These are phyloP conservation scores for Fusarium drepaniforme DNA, from an alignment of 2,329 filamentous ascomycete genomes.

Conservation along the genomic window DNA sequence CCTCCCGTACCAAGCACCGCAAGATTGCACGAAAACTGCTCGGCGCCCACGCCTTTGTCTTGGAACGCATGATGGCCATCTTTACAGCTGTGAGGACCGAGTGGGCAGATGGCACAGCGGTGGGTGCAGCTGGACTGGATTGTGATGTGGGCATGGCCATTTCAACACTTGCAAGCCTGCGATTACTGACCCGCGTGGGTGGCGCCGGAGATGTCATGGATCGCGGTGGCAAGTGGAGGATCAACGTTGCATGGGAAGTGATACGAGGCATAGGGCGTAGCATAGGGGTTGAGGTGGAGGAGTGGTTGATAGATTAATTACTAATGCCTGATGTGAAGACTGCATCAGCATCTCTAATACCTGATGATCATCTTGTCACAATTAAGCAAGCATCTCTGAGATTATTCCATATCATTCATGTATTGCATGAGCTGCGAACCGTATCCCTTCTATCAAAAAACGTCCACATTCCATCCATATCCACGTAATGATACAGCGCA, in stretches of 20 bases:
- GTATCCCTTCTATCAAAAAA: slow-evolving; percentile 33
- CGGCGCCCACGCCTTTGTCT: slow-evolving; percentile 80
- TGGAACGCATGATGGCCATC: slow-evolving; percentile 84
- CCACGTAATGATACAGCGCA: slow-evolving; percentile 40
- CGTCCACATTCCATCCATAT: slow-evolving; percentile 36
- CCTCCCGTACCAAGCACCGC: slow-evolving; percentile 65
- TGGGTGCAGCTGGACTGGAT: slow-evolving; percentile 55
- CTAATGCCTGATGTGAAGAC: slow-evolving; percentile 13
- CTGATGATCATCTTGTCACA: neutral
- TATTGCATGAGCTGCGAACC: slow-evolving; percentile 20
- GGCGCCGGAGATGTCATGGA: slow-evolving; percentile 74
- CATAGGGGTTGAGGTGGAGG: slow-evolving; percentile 82
- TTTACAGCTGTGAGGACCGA: slow-evolving; percentile 74
- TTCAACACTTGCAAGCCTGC: slow-evolving; percentile 78
- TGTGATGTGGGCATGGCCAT: slow-evolving; percentile 73
- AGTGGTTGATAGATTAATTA: slow-evolving; percentile 79
- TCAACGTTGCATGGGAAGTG: slow-evolving; percentile 84
- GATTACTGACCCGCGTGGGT: slow-evolving; percentile 76
- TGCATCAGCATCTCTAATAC: neutral
- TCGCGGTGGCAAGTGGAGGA: slow-evolving; percentile 78
- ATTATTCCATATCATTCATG: slow-evolving; percentile 26
- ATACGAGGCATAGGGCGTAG: slow-evolving; percentile 77
- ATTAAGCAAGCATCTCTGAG: neutral
- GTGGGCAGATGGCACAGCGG: slow-evolving; percentile 56
- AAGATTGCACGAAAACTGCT: slow-evolving; percentile 84